These are phyloP conservation scores for Cinnamomum micranthum DNA, from an alignment of 164 flowering plant species.

Conservation along the genomic window DNA sequence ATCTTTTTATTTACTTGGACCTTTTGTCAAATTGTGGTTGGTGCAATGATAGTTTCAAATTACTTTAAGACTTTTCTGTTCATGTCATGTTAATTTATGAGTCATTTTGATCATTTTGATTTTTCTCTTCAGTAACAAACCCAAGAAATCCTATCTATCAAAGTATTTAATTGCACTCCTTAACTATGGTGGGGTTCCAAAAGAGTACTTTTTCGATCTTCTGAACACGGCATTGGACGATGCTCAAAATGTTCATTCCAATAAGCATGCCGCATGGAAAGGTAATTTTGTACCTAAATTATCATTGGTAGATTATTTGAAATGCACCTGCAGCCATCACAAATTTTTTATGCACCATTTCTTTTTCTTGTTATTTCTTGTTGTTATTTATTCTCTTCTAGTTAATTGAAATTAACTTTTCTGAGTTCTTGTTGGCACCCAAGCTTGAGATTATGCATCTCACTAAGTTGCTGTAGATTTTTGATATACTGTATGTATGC, in stretches of 20 bases:
- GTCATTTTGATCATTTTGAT: background rate
- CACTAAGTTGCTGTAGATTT: background rate
- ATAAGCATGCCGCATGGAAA: conserved; percentile 44
- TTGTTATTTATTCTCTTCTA: too few relatives aligned
- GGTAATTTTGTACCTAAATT: conserved; percentile 26
- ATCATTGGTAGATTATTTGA: background rate
- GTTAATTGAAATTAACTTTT: too few relatives aligned
- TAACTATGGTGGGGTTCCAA: conserved; percentile 68
- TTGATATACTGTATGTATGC: background rate
- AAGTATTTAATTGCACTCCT: conserved; percentile 52
- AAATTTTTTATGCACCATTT: background rate
- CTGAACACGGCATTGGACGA: conserved; percentile 42
- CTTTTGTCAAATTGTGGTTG: background rate
- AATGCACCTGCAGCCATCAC: background rate
- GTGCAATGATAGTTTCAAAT: background rate
- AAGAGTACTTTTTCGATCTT: conserved; percentile 38
- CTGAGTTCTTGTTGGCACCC: too few relatives aligned
- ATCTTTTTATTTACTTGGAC: background rate
- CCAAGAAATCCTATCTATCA: conserved; percentile 40
- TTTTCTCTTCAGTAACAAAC: conserved; percentile 33
- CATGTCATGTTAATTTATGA: background rate
- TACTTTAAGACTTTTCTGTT: background rate
- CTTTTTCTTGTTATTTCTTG: background rate
- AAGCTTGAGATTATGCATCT: too few relatives aligned
- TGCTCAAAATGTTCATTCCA: conserved; percentile 28